A percentile compares a stretch with the other conserved stretches of the same genome.
Conservation (phyloP, 495 filamentous ascomycete genomes). For the Talaromyces wortmannii region DNA sequence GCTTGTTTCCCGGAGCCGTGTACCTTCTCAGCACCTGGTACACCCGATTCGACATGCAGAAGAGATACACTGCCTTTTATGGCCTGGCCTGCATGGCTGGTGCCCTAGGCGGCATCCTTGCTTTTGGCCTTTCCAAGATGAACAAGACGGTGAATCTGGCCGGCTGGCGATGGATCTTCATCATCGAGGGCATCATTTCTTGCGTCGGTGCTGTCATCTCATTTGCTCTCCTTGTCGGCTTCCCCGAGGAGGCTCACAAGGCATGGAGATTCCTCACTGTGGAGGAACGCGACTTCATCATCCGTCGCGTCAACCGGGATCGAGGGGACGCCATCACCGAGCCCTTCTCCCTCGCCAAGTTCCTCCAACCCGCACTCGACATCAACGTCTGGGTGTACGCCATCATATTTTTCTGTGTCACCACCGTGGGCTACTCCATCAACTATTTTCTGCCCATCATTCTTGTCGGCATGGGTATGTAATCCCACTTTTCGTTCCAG, state of each 20-base stretch:
- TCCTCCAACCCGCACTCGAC: slow-evolving; percentile 42
- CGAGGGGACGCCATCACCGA: slow-evolving; percentile 45
- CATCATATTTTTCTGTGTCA: slow-evolving; percentile 51
- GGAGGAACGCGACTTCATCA: slow-evolving; percentile 46
- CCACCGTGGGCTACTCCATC: slow-evolving; percentile 55
- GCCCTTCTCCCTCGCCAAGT: slow-evolving; percentile 42
- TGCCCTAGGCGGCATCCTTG: slow-evolving; percentile 55
- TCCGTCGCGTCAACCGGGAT: slow-evolving; percentile 51
- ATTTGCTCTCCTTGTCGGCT: slow-evolving; percentile 51
- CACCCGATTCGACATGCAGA: slow-evolving; percentile 54
- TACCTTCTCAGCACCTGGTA: slow-evolving; percentile 63
- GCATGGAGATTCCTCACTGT: slow-evolving; percentile 46
- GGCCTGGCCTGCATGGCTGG: slow-evolving; percentile 56
- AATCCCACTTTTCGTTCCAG: background rate
- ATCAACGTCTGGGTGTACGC: slow-evolving; percentile 58
- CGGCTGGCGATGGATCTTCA: slow-evolving; percentile 64
- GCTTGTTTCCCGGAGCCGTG: slow-evolving; percentile 56
- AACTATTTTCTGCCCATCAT: slow-evolving; percentile 66
- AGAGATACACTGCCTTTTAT: slow-evolving; percentile 59
- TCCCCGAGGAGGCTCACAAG: slow-evolving; percentile 45
- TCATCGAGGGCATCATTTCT: slow-evolving; percentile 51
- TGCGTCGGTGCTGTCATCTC: slow-evolving; percentile 32
- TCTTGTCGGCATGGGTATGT: slow-evolving; percentile 43
- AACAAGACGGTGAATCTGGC: slow-evolving; percentile 33
- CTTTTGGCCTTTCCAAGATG: slow-evolving; percentile 59